Conservation (phyloP, 306 rosid species). For the Rosa multiflora region DNA sequence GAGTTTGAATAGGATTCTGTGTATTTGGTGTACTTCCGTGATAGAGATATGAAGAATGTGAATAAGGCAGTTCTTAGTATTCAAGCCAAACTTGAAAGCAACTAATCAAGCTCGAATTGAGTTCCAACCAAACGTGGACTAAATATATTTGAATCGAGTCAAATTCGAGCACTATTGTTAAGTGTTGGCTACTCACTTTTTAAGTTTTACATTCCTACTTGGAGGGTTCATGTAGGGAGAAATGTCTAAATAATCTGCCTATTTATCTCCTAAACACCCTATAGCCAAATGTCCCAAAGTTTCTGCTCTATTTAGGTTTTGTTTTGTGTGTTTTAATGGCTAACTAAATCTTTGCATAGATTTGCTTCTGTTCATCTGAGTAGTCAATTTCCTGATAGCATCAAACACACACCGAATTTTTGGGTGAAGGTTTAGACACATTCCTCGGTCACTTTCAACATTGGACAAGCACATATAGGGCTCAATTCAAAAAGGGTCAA, state of each 20-base stretch:
- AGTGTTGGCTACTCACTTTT: background rate
- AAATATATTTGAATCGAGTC: background rate
- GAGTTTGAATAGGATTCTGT: background rate
- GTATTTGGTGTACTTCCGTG: no score
- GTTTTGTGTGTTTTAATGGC: background rate
- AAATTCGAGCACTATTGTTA: background rate
- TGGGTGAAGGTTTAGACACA: background rate
- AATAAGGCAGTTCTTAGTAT: background rate
- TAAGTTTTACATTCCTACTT: background rate
- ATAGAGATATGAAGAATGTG: background rate
- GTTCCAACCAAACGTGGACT: background rate
- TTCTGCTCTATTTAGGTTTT: background rate
- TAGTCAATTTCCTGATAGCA: background rate
- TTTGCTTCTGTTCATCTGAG: background rate
- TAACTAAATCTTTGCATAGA: background rate
- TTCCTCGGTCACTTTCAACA: background rate
- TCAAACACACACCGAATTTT: background rate
- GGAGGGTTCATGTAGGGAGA: background rate
- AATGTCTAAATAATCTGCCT: background rate
- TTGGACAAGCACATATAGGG: background rate
- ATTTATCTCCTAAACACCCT: background rate
- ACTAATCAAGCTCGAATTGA: no score
- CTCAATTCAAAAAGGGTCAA: background rate
- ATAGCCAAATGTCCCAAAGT: background rate
- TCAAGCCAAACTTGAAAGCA: background rate